phyloP scores from a whole-genome alignment of 2,329 filamentous ascomycete species.

The Pseudogymnoascus sp. region DNA sequence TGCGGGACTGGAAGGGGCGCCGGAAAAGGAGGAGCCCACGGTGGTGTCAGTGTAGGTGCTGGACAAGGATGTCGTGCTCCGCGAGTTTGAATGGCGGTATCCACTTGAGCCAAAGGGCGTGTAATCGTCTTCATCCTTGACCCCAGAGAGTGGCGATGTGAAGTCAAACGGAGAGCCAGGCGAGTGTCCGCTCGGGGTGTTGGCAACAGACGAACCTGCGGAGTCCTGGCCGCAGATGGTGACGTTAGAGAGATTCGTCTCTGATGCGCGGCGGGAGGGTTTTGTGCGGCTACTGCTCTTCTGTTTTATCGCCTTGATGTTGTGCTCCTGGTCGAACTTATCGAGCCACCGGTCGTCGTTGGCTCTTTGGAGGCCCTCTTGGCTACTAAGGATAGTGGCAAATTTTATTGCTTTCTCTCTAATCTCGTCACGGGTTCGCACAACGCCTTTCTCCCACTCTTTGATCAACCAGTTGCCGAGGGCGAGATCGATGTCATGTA shows the following conservation, averaged over 20 bases:
- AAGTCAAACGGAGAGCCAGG: slow-evolving; percentile 64
- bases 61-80: slow-evolving; percentile 59
- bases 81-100: slow-evolving; percentile 59
- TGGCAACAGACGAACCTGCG: slow-evolving; percentile 47
- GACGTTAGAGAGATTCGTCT: slow-evolving; percentile 65
- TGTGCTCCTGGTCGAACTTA: slow-evolving; percentile 84
- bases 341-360: slow-evolving; percentile 78
- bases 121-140: slow-evolving; percentile 57
- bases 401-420: slow-evolving; percentile 79
- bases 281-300: slow-evolving; percentile 43
- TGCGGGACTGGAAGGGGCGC: slow-evolving; percentile 64
- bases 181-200: slow-evolving; percentile 61
- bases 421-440: slow-evolving; percentile 73
- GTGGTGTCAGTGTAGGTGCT: slow-evolving; percentile 60
- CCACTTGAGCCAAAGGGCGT: slow-evolving; percentile 47
- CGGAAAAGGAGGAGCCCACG: slow-evolving; percentile 59
- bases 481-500: slow-evolving; percentile 85
- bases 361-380: slow-evolving; percentile 63
- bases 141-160: slow-evolving; percentile 63
- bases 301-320: slow-evolving; percentile 49
- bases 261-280: slow-evolving; percentile 45
- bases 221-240: slow-evolving; percentile 50
- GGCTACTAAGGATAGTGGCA: slow-evolving; percentile 62
- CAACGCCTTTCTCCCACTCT: slow-evolving; percentile 65
- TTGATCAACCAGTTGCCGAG: slow-evolving; percentile 80